Percentiles rank a stretch among this genome's conserved stretches.
These are phyloP conservation scores for Penicillium hesseltinei DNA, from an alignment of 2,329 filamentous ascomycete genomes.

Conservation along the genomic window DNA sequence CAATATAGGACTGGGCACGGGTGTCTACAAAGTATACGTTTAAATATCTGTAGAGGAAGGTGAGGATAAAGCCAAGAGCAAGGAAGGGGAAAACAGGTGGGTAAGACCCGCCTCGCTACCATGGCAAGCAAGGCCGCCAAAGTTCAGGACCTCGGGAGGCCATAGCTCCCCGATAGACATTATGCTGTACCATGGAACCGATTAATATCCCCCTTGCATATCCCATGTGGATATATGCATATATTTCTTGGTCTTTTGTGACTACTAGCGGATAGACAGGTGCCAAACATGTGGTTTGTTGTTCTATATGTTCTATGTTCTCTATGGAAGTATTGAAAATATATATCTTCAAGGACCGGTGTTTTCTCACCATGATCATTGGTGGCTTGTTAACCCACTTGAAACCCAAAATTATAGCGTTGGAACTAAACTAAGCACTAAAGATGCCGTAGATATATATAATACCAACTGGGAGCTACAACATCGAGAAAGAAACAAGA, in stretches of 20 bases:
- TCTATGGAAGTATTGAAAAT: not conserved
- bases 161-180: not conserved
- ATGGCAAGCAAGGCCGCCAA: not conserved
- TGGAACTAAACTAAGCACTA: not conserved
- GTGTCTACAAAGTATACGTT: not conserved
- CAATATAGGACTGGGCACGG: too few relatives aligned
- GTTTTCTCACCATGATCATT: too few relatives aligned
- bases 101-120: not conserved
- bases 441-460: not conserved
- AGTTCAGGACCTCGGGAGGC: not conserved
- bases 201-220: not conserved
- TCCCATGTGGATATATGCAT: not conserved
- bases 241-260: not conserved
- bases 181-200: not conserved
- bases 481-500: not conserved
- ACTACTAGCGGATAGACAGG: not conserved
- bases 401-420: not conserved
- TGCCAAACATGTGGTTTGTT: not conserved
- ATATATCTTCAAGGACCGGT: not conserved
- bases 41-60: not conserved
- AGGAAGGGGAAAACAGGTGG: not conserved
- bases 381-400: too few relatives aligned
- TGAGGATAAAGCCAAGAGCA: not conserved
- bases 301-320: not conserved
- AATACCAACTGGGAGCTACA: too few relatives aligned